Evolutionary conservation across 2,329 filamentous ascomycete genomes (phyloP), one percentile per base, ranked within the genome.

Genomic region (Piedraia hortae): DNA sequence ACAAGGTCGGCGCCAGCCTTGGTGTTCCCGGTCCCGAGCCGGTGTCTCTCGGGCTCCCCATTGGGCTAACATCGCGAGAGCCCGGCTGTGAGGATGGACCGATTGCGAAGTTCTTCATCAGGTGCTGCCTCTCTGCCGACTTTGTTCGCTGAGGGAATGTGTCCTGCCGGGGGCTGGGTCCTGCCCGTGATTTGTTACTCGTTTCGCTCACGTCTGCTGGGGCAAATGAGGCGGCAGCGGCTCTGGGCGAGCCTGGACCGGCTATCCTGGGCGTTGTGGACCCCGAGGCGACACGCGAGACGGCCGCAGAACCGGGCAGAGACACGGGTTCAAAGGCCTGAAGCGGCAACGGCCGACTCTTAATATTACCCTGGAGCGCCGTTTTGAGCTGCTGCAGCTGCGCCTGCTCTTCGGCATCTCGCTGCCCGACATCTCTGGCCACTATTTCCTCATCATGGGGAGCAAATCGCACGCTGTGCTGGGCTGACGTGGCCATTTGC

Each of bases 311-410:
- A 37, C 65, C 57, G 10, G 85, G 85, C 23, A 93, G 55, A 16
- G 85, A 93, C 31, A 90, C 67, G 15, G 82, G 70, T 42, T 91
- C 80, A 39, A 80, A 93, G 19, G 71, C 67, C 47, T 77, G 89
- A 41, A 78, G 74, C 41, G 71, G 72, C 54, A 89, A 63, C 31
- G 80, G 64, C 26, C 65, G 60, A 35, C 80, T 70, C 48, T 91
- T 80, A 28, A 90, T 56, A 34, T 69, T 64, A 29, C 64, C 63
- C 31, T 77, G 70, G 12, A 89, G 52, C 12, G 63, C 67, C 34
- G 65, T 62, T 22, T 72, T 67, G 28, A 90, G 51, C 27, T 64
- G 65, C 32, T 60, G 62, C 25, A 88, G 53, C 38, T 80, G 61
- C 22, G 25, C 16, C 27, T 38, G 26, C 4, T 34, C 34, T 25